Percentiles rank a stretch among this genome's conserved stretches.
Evolutionary conservation across 2,329 filamentous ascomycete species (phyloP).

Genomic region (Knoxdaviesia proteae): DNA sequence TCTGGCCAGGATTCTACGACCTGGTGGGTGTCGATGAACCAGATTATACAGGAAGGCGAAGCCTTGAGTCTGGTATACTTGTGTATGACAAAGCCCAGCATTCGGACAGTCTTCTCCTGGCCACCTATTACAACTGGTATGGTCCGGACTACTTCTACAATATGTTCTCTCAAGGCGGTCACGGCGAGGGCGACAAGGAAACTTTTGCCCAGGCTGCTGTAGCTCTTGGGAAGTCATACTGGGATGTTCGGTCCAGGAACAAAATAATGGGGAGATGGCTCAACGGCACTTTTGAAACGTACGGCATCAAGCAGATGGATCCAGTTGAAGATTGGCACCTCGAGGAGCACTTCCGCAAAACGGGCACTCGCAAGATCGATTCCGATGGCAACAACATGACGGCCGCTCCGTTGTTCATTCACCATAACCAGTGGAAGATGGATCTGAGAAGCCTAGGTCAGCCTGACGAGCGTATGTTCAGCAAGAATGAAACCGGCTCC

Average conservation of each 20-base stretch:
- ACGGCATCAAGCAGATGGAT: slow-evolving; percentile 12
- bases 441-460: slow-evolving; percentile 10
- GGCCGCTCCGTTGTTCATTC: slow-evolving; percentile 13
- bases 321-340: slow-evolving; percentile 11
- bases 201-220: slow-evolving; percentile 23
- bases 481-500: background rate
- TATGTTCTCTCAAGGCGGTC: slow-evolving; percentile 20
- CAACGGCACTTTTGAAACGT: slow-evolving; percentile 9
- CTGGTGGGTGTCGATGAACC: slow-evolving; percentile 16
- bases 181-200: slow-evolving; percentile 25
- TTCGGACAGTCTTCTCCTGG: slow-evolving; percentile 22
- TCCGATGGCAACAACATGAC: slow-evolving; percentile 4
- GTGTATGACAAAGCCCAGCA: slow-evolving; percentile 26
- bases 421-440: slow-evolving; percentile 17
- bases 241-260: slow-evolving; percentile 15
- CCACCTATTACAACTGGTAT: slow-evolving; percentile 33
- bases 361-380: slow-evolving; percentile 4
- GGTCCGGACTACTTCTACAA: slow-evolving; percentile 29
- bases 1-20: slow-evolving; percentile 21
- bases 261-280: slow-evolving; percentile 12
- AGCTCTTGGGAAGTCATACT: slow-evolving; percentile 17
- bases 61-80: slow-evolving; percentile 26
- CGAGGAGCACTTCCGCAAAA: slow-evolving; percentile 4
- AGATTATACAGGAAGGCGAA: slow-evolving; percentile 11
- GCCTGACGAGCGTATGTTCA: slow-evolving; percentile 1